A percentile compares a stretch with the other conserved stretches of the same genome.
Evolutionary conservation across 257 asterid genomes (phyloP).

Genomic region (Solanum virginianum): DNA sequence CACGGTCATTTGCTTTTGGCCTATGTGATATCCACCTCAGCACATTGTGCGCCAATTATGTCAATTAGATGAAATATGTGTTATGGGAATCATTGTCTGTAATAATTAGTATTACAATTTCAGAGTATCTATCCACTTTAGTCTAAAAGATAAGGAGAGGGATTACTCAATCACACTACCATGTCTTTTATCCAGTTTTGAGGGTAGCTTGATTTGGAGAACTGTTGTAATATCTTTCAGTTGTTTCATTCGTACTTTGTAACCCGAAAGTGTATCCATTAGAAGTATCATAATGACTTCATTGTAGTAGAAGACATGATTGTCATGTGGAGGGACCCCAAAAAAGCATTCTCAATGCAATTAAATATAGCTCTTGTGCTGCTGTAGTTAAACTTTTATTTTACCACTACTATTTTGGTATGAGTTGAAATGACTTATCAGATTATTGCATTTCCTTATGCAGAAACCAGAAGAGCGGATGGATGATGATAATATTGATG

Average conservation of each 20-base stretch:
- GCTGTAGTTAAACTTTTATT: background rate
- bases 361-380: background rate
- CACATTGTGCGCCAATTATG: background rate
- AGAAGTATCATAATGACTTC: background rate
- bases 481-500: conserved; percentile 31
- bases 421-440: background rate
- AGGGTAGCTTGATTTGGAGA: background rate
- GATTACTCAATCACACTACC: background rate
- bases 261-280: background rate
- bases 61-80: background rate
- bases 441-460: background rate
- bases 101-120: background rate
- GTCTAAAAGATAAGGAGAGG: background rate
- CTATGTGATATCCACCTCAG: background rate
- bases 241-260: background rate
- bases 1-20: background rate
- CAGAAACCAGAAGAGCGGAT: conserved; percentile 51
- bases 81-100: background rate
- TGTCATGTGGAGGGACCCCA: background rate
- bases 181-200: background rate
- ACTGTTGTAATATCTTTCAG: background rate
- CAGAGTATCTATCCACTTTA: background rate
- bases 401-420: background rate
- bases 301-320: background rate
- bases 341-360: background rate